Base-by-base conservation (phyloP, 129 eudicot species). In the Ambrosia artemisiifolia region DNA sequence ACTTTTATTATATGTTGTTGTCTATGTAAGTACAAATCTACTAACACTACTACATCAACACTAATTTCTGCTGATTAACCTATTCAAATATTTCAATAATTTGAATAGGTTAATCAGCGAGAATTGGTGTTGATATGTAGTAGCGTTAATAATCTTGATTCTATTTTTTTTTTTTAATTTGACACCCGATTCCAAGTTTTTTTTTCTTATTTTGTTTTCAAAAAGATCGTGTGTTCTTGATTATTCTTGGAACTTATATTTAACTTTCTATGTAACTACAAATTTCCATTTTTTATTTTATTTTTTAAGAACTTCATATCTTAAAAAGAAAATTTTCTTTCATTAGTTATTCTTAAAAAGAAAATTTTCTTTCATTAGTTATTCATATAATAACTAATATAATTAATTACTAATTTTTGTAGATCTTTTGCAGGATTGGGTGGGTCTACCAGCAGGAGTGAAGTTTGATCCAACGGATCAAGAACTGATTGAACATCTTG, bases 391-490 rank as follows among this genome's bases (percentile, higher is more conserved):
- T n/a, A n/a, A n/a, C n/a, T n/a, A n/a, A n/a, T n/a, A n/a, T n/a
- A n/a, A n/a, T 46, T 75, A 24, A 16, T 47, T 75, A 24, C 30
- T 47, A 47, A 60, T 30, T n/a, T 49, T 3, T 55, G 12, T 18
- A 12, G 18, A 72, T 72, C n/a, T n/a, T 36, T 65, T 75, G 84
- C 88, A 95, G 99, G 94, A 95, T 64, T 95, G 97, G 97, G 91
- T 91, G 67, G 99, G 99, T 73, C 83, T 95, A 79, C 99, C 99
- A 77, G 99, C 99, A 17, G 99, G 99, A 78, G 99, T 95, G 40
- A 95, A 95, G 67, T 95, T 95, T 64, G 99, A 95, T 74, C 99
- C 99, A 75, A 91, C 99, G 9, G 99, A 95, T 69, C 99, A 95
- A 74, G 99, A 95, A 84, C 59, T 95, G 75, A 95, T 95, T 62